Evolutionary conservation across 2,329 filamentous ascomycete species (phyloP).

Genomic region (Phialocephala subalpina): DNA sequence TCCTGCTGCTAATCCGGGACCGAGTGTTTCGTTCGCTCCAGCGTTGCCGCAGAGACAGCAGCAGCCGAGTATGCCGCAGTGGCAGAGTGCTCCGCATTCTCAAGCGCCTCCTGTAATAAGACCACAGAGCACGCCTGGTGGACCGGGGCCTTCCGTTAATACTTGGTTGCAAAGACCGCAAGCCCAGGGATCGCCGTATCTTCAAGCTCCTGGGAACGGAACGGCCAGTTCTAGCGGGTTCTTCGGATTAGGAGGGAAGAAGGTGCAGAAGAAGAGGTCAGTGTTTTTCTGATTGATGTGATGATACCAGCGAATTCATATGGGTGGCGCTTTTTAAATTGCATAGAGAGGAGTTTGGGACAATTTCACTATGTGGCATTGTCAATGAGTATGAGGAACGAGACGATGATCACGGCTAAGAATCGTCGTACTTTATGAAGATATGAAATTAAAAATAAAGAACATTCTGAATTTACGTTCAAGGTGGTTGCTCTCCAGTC

Average conservation of each 20-base stretch:
- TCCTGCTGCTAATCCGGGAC: constrained; percentile 11
- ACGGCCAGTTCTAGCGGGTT: constrained; percentile 55
- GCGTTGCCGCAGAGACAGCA: constrained; percentile 28
- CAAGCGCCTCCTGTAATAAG: constrained; percentile 37
- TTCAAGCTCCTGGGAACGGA: constrained; percentile 39
- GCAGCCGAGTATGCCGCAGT: constrained; percentile 31
- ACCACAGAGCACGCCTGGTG: constrained; percentile 38
- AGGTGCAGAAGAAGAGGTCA: constrained; percentile 44
- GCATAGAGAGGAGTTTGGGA: constrained; percentile 9
- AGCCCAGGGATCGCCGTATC: constrained; percentile 34
- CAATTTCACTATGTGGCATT: no score
- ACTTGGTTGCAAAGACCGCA: constrained; percentile 11
- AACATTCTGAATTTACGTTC: no score
- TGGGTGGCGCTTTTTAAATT: constrained; percentile 7
- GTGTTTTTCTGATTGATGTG: constrained; percentile 33
- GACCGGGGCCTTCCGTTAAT: constrained; percentile 16
- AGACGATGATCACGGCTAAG: no score
- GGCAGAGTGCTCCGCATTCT: constrained; percentile 40
- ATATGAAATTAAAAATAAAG: background rate
- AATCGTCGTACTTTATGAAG: no score
- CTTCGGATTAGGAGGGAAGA: constrained; percentile 47
- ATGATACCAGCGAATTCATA: constrained; percentile 15
- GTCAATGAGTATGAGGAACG: no score
- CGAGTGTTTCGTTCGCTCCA: constrained; percentile 30
- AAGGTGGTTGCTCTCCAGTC: no score